These are phyloP conservation scores for Passalora sequoiae DNA, from an alignment of 2,329 filamentous ascomycete genomes.

Conservation along the genomic window DNA sequence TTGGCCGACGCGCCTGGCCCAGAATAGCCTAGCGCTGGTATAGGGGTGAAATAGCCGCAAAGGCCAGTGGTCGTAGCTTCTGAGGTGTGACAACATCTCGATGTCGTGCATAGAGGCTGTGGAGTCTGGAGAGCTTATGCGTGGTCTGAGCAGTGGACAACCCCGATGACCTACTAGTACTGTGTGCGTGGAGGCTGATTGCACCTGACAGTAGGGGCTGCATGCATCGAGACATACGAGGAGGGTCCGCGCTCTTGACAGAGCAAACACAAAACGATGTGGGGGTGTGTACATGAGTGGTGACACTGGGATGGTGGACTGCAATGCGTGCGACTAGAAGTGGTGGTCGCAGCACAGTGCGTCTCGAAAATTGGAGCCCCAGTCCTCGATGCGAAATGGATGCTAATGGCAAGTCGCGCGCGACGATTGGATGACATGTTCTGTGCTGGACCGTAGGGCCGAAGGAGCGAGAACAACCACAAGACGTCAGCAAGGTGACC, in stretches of 20 bases:
- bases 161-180: not conserved
- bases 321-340: no score
- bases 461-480: not conserved
- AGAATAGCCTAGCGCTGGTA: not conserved
- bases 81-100: not conserved
- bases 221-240: not conserved
- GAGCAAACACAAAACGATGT: no score
- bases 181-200: not conserved
- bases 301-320: no score
- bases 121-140: not conserved
- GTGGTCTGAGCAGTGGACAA: not conserved
- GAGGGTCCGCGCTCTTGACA: not conserved
- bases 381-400: no score
- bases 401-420: no score
- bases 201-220: not conserved
- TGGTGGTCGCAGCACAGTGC: no score
- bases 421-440: no score
- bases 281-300: no score
- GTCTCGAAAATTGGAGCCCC: no score
- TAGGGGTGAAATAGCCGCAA: not conserved
- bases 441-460: no score
- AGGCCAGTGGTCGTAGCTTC: not conserved
- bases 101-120: not conserved
- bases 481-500: conserved; percentile 2
- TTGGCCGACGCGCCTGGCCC: not conserved